These are phyloP conservation scores for Aspergillus intermedius DNA, from an alignment of 2,329 filamentous ascomycete genomes.

Conservation along the genomic window DNA sequence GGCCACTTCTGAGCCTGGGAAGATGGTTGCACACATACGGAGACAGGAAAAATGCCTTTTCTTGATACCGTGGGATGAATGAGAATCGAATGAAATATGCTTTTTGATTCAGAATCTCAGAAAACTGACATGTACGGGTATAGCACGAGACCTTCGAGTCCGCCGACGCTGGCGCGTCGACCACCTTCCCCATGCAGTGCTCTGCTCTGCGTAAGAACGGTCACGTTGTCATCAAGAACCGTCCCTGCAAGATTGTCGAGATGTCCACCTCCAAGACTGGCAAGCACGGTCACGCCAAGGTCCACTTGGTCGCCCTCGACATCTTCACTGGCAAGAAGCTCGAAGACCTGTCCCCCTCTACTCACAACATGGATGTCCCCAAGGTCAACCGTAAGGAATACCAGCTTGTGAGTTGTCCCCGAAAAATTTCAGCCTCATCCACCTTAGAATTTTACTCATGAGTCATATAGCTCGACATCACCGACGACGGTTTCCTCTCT, in stretches of 20 bases:
- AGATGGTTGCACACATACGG: constrained; percentile 3
- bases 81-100: no score
- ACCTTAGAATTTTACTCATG: neutral
- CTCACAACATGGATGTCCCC: constrained; percentile 81
- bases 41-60: constrained; percentile 1
- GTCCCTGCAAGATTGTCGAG: constrained; percentile 99
- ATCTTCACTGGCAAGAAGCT: constrained; percentile 99
- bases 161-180: constrained; percentile 91
- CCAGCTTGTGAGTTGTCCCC: constrained; percentile 68
- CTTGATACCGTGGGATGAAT: neutral
- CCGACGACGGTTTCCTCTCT: constrained; percentile 89
- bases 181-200: constrained; percentile 97
- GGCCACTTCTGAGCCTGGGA: neutral
- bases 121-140: neutral
- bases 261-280: constrained; percentile 99
- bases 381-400: constrained; percentile 86
- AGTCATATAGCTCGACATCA: constrained; percentile 69
- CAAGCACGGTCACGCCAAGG: constrained; percentile 99
- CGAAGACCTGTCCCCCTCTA: constrained; percentile 97
- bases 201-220: constrained; percentile 99
- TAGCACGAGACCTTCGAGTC: constrained; percentile 64
- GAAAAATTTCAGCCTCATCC: no score
- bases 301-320: constrained; percentile 94
- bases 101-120: neutral
- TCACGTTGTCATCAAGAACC: constrained; percentile 95